Conservation (phyloP, 495 filamentous ascomycete genomes). For the Daldinia loculata region DNA sequence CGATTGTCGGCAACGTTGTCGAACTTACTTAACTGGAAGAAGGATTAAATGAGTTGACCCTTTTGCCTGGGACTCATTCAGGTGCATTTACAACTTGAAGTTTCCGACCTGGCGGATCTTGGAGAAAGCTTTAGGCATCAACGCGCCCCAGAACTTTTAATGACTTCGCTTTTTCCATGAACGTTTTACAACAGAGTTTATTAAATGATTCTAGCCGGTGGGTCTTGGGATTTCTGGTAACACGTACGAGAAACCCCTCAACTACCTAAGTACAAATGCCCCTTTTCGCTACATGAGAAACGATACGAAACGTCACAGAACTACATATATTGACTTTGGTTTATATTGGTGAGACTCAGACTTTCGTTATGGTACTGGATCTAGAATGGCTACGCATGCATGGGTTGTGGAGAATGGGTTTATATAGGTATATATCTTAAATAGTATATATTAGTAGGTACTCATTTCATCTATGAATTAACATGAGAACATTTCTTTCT, state of each 20-base stretch:
- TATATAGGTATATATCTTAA: not conserved
- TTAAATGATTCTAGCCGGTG: not conserved
- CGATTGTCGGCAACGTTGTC: constrained; percentile 38
- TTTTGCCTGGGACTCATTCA: not conserved
- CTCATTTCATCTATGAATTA: not conserved
- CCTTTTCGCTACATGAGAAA: constrained; percentile 12
- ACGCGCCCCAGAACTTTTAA: not conserved
- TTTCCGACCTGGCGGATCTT: not conserved
- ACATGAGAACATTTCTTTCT: not conserved
- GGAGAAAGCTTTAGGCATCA: not conserved
- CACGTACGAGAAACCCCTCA: not conserved
- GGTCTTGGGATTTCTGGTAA: not conserved
- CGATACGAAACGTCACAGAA: constrained; percentile 6
- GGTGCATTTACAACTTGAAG: not conserved
- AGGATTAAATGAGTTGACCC: constrained; percentile 25
- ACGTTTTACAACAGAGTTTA: constrained; percentile 1
- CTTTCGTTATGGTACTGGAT: constrained; percentile 21
- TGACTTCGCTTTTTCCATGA: not conserved
- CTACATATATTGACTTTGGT: constrained; percentile 3
- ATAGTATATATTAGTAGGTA: no score
- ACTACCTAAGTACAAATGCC: not conserved
- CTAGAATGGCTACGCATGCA: constrained; percentile 29
- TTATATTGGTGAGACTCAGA: constrained; percentile 7
- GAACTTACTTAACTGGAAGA: constrained; percentile 44
- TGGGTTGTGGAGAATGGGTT: constrained; percentile 4